Base-by-base conservation (phyloP, 345 rosid genomes). In the Moricandia arvensis region DNA sequence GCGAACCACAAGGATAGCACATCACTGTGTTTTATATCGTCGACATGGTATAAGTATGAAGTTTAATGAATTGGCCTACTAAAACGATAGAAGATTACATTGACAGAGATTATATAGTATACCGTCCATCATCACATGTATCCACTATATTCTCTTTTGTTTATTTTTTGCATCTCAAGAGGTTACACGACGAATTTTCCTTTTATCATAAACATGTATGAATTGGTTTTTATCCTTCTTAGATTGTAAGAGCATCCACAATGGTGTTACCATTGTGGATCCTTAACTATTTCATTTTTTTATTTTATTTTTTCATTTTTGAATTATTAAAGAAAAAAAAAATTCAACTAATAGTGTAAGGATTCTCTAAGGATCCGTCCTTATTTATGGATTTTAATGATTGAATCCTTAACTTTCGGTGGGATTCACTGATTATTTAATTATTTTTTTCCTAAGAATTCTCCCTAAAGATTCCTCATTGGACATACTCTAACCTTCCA, bases 1-100 rank as follows among this genome's bases (percentile, higher is more conserved):
- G 75, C 16, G 35, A 72, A 72, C 16, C 15, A 60, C 59, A 71
- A 17, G 21, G 13, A 59, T 35, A 21, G 26, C 15, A 26, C 55
- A 45, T 41, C 38, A 59, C 58, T 9, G 15, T 17, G 27, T 57
- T 13, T 35, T 31, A 6, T 33, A 53, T 68, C 8, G 61, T 53
- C 47, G 47, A 53, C 7, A 12, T 7, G 18, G 24, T 16, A 17
- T 24, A 33, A 7, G 6, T 8, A 21, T 38, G 55, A 38, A 6
- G 29, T 18, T 69, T 65, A 29, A 10, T 17, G 1, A 21, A 21
- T 21, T 31, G 71, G 61, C 60, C 21, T 51, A 53, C 35, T 68
- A 21, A 54, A 54, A 34, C 34, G 49, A 68, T 54, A 54, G 13
- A 10, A 34, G 12, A 54, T 43, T 34, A 68, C 8, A 54, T 18